Conservation (phyloP, 495 filamentous ascomycete genomes). For the Talaromyces wortmannii region DNA sequence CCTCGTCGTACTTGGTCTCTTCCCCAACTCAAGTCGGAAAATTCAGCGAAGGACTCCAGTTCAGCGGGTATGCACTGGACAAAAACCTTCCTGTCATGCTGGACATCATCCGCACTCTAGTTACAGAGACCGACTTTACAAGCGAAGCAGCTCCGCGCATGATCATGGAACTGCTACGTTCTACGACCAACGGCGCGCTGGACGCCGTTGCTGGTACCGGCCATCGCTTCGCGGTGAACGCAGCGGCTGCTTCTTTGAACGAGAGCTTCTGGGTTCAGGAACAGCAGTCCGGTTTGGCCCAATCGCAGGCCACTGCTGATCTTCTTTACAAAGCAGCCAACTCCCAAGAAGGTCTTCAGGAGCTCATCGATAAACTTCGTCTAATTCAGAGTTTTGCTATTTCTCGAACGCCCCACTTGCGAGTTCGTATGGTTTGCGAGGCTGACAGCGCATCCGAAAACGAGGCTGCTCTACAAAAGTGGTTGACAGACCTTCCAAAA, state of each 20-base stretch:
- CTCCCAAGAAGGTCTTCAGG: constrained; percentile 53
- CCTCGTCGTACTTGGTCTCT: constrained; percentile 69
- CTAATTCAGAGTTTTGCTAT: constrained; percentile 76
- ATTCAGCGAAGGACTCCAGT: constrained; percentile 72
- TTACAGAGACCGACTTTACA: constrained; percentile 85
- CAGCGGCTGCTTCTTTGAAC: constrained; percentile 73
- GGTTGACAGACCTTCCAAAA: constrained; percentile 55
- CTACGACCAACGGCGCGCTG: constrained; percentile 80
- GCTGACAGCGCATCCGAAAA: constrained; percentile 61
- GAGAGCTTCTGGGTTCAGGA: constrained; percentile 63
- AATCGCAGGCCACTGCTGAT: constrained; percentile 76
- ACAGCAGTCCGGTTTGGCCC: constrained; percentile 77
- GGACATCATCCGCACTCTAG: constrained; percentile 68
- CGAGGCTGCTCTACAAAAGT: constrained; percentile 62
- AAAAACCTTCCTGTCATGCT: constrained; percentile 87
- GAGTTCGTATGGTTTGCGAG: constrained; percentile 84
- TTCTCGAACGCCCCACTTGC: constrained; percentile 46
- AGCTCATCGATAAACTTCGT: constrained; percentile 80
- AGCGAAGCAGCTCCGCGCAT: constrained; percentile 70
- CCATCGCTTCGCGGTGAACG: constrained; percentile 75
- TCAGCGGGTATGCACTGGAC: constrained; percentile 82
- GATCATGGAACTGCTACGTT: constrained; percentile 79
- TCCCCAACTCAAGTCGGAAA: constrained; percentile 62
- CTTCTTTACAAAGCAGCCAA: constrained; percentile 49
- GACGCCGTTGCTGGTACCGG: constrained; percentile 84